Base-by-base conservation (phyloP, 2,329 filamentous ascomycete species). In the Neofusicoccum laricinum region DNA sequence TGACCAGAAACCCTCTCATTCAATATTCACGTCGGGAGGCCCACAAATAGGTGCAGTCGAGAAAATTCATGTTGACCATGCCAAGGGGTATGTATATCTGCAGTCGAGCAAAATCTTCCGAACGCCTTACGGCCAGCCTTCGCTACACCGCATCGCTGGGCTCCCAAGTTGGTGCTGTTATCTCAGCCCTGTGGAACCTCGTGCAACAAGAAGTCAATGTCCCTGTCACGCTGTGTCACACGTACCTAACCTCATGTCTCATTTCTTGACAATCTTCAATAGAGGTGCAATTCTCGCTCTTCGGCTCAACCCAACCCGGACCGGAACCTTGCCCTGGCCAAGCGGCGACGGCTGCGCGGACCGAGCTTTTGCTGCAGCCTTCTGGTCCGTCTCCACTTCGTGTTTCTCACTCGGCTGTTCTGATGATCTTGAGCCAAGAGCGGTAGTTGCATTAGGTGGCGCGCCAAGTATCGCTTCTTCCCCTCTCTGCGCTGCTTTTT, bases 251-350 rank as follows among this genome's bases (percentile, higher is more conserved):
- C 12, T 25, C 25, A 21, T 19, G 38, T 21, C 58, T 72, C 66
- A 83, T 70, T 82, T 83, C 71, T 75, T 79, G 51, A 83, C 73
- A 2, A 73, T 73, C 66, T 80, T 81, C 61, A 84, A 71, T 49
- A 84, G 69, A 8, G 81, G 80, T 46, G 81, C 75, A 61, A 84
- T 82, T 62, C 79, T 77, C 21, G 77, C 78, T 46, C 78, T 76
- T 71, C 79, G 80, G 70, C 81, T 84, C 41, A 84, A 71, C 2
- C 82, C 82, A 46, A 84, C 81, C 25, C 82, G 73, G 55, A 81
- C 81, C 1, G 72, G 69, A 21, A 78, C 73, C 67, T 81, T 81
- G 15, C 76, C 70, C 70, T 74, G 77, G 59, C 61, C 70, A 11
- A 70, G 64, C 8, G 73, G 68, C 40, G 71, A 74, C 55, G 68